A percentile compares a stretch with the other conserved stretches of the same genome.
Conservation (phyloP, 345 rosid genomes). For the Brassica incana region DNA sequence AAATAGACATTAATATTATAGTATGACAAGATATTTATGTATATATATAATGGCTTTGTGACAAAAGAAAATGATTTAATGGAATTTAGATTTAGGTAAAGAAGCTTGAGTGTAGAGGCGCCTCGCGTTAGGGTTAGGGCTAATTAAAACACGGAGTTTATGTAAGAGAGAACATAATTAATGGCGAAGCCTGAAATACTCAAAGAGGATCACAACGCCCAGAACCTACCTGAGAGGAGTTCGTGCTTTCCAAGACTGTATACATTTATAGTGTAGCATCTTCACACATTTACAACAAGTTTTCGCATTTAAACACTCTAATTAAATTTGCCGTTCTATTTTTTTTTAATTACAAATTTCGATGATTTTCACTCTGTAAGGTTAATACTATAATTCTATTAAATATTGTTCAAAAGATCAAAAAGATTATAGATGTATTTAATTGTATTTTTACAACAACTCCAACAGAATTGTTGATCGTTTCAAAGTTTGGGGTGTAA, state of each 20-base stretch:
- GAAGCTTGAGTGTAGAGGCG: background rate
- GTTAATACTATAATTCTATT: no score
- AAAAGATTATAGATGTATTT: no score
- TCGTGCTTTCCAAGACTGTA: background rate
- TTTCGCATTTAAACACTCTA: no score
- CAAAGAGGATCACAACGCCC: background rate
- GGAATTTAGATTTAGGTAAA: background rate
- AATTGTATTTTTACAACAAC: background rate
- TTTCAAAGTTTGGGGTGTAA: background rate
- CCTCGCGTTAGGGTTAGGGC: background rate
- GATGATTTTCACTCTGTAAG: background rate
- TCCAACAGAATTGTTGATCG: background rate
- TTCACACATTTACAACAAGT: background rate
- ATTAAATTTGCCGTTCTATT: no score
- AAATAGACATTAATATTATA: background rate
- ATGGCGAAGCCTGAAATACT: no score
- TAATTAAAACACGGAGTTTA: background rate
- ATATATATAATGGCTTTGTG: background rate
- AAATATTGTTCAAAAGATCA: background rate
- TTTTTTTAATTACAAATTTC: no score
- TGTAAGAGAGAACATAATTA: background rate
- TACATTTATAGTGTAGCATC: background rate
- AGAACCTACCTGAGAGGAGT: background rate
- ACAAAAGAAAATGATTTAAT: background rate
- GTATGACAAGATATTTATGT: no score